Percentiles rank a stretch among this genome's conserved stretches.
Conservation (phyloP, 345 rosid genomes). For the Gossypium longicalyx region DNA sequence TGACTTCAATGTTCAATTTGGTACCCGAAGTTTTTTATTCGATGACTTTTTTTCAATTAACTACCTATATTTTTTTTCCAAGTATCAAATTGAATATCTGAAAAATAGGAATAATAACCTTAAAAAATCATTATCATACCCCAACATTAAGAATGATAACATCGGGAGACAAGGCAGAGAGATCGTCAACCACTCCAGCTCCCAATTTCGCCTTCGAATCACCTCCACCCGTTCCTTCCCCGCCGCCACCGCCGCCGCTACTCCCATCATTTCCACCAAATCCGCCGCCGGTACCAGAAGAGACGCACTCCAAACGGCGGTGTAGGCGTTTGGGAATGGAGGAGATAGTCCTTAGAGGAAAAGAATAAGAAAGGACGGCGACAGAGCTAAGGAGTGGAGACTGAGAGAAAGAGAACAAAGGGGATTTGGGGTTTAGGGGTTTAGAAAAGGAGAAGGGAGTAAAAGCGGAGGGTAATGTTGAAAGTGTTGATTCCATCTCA, state of each 20-base stretch:
- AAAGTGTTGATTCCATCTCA: slow-evolving; percentile 42
- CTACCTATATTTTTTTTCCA: too few species aligned
- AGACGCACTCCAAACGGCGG: slow-evolving; percentile 43
- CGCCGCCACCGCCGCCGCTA: slow-evolving; percentile 36
- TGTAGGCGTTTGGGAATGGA: slow-evolving; percentile 29
- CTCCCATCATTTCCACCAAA: slow-evolving; percentile 33
- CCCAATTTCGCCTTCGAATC: slow-evolving; percentile 48
- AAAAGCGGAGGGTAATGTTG: slow-evolving; percentile 27
- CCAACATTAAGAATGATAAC: slow-evolving; percentile 87
- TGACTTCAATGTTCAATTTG: too few species aligned
- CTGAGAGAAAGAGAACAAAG: not conserved
- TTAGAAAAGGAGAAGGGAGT: slow-evolving; percentile 48
- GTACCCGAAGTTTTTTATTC: too few species aligned
- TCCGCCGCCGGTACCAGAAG: slow-evolving; percentile 34
- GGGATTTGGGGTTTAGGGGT: slow-evolving; percentile 35
- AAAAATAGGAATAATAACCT: too few species aligned
- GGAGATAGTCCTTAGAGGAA: slow-evolving; percentile 21
- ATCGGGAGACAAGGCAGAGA: slow-evolving; percentile 46
- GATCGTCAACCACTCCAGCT: slow-evolving; percentile 40
- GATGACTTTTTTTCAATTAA: too few species aligned
- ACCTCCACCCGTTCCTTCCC: slow-evolving; percentile 50
- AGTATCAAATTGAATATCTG: too few species aligned
- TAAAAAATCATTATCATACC: slow-evolving; percentile 33
- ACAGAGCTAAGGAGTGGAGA: slow-evolving; percentile 10
- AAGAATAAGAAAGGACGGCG: slow-evolving; percentile 13